Conservation (phyloP, 2,329 filamentous ascomycete species). For the Colletotrichum acutatum region DNA sequence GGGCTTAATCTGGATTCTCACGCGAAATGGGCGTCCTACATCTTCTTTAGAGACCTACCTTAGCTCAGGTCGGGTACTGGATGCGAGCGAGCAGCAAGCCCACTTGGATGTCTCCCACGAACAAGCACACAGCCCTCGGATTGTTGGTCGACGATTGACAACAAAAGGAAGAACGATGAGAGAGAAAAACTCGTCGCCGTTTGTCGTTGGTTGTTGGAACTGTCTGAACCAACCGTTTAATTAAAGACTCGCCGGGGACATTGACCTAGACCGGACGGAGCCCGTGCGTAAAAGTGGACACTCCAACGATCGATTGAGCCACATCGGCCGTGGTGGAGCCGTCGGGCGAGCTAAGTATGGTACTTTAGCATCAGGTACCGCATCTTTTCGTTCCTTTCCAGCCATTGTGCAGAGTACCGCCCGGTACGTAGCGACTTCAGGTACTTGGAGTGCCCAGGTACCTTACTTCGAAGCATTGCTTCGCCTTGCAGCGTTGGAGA, state of each 20-base stretch:
- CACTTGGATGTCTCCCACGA: not conserved
- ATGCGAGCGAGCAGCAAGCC: not conserved
- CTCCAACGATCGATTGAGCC: constrained; percentile 27
- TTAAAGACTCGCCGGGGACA: constrained; percentile 21
- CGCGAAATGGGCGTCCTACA: not conserved
- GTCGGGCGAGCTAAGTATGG: not conserved
- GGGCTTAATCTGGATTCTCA: not conserved
- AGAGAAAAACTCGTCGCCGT: not conserved
- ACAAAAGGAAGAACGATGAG: not conserved
- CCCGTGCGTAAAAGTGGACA: constrained; percentile 18
- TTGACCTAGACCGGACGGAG: constrained; percentile 25
- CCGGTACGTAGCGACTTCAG: not conserved
- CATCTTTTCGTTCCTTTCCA: not conserved
- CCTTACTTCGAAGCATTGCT: not conserved
- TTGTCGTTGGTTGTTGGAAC: constrained; percentile 26
- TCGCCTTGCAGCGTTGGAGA: not conserved
- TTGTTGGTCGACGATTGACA: not conserved
- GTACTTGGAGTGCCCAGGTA: not conserved
- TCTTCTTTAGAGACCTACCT: not conserved
- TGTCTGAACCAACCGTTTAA: constrained; percentile 31
- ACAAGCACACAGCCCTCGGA: not conserved
- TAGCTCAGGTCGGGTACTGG: not conserved
- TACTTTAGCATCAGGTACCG: not conserved
- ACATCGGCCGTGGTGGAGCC: constrained; percentile 18
- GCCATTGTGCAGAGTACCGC: not conserved